Percentiles rank a stretch among this genome's conserved stretches.
phyloP scores from a whole-genome alignment of 768 basidiomycete genomes.

The Rhizopogon vesiculosus region DNA sequence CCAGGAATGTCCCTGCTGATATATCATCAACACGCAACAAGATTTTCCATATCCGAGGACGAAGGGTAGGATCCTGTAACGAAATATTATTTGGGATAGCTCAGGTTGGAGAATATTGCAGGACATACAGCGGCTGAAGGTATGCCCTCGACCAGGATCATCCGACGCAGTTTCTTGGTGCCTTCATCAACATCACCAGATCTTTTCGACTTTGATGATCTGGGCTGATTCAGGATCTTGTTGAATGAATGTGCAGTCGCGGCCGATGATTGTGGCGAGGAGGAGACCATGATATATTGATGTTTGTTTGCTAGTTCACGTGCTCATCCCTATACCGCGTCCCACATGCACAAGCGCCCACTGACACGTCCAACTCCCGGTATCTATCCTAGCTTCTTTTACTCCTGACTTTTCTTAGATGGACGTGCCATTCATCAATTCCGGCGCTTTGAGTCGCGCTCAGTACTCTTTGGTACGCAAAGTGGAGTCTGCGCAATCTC shows the following conservation, averaged over 20 bases:
- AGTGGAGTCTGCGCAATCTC: slow-evolving; percentile 57
- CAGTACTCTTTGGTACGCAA: slow-evolving; percentile 75
- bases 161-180: slow-evolving; percentile 77
- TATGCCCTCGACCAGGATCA: slow-evolving; percentile 90
- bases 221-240: slow-evolving; percentile 73
- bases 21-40: slow-evolving; percentile 78
- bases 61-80: slow-evolving; percentile 71
- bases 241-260: slow-evolving; percentile 69
- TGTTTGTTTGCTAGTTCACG: slow-evolving; percentile 2
- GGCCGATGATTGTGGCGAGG: slow-evolving; percentile 21
- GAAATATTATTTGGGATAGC: slow-evolving; percentile 2
- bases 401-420: slow-evolving; percentile 28
- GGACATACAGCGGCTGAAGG: slow-evolving; percentile 67
- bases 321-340: slow-evolving; percentile 1
- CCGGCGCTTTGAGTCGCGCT: slow-evolving; percentile 69
- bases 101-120: neutral
- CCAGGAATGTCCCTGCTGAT: slow-evolving; percentile 68
- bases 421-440: slow-evolving; percentile 77
- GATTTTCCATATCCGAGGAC: slow-evolving; percentile 93
- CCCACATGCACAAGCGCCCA: slow-evolving; percentile 8
- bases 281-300: slow-evolving; percentile 17
- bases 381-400: neutral
- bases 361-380: slow-evolving; percentile 9
- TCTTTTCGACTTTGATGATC: slow-evolving; percentile 59
- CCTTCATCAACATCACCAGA: slow-evolving; percentile 72